A percentile compares a stretch with the other conserved stretches of the same genome.
These are phyloP conservation scores for Moniliella sp. DNA, from an alignment of 1,284 basidiomycete species.

Conservation along the genomic window DNA sequence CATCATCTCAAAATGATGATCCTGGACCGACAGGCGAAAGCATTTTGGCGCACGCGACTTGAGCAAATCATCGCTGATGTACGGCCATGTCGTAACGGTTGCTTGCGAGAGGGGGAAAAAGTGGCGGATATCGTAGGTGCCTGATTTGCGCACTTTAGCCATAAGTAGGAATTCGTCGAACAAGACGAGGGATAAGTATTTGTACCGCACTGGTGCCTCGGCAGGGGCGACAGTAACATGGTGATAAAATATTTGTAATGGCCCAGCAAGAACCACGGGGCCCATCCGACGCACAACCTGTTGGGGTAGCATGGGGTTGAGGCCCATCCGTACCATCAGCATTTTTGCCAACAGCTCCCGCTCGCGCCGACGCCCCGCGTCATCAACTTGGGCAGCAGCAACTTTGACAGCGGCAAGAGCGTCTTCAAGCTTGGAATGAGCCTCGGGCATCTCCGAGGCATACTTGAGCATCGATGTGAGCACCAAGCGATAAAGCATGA, in stretches of 20 bases:
- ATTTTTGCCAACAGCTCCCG: constrained; percentile 19
- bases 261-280: constrained; percentile 23
- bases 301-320: too few relatives aligned
- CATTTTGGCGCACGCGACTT: constrained; percentile 17
- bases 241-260: constrained; percentile 27
- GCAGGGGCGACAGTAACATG: constrained; percentile 15
- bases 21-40: constrained; percentile 20
- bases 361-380: constrained; percentile 20
- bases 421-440: too few relatives aligned
- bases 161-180: constrained; percentile 24
- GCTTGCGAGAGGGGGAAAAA: constrained; percentile 30
- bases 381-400: constrained; percentile 21
- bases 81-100: too few relatives aligned
- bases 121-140: constrained; percentile 17
- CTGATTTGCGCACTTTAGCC: constrained; percentile 25
- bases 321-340: constrained; percentile 21
- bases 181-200: constrained; percentile 24
- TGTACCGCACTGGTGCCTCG: constrained; percentile 23
- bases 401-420: constrained; percentile 17
- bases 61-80: constrained; percentile 10
- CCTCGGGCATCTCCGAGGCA: too few relatives aligned
- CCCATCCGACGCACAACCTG: too few relatives aligned
- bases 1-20: constrained; percentile 29
- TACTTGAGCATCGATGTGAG: constrained; percentile 25
- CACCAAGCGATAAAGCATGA: constrained; percentile 27